Evolutionary conservation across 2,329 filamentous ascomycete species (phyloP).

Genomic region (Colletotrichum camelliae): DNA sequence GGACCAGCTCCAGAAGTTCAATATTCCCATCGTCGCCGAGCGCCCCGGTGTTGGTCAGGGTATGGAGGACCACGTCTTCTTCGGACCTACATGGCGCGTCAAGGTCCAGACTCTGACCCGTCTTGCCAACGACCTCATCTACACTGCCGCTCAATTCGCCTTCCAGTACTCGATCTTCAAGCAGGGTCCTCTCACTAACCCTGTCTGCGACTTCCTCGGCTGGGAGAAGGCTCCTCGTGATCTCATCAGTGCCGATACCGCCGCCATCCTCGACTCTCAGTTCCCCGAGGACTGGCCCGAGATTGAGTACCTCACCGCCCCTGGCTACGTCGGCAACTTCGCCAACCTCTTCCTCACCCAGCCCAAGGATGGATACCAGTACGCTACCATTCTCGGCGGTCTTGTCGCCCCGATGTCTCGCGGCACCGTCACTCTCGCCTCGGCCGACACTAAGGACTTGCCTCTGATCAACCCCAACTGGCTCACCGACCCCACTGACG

Average conservation of each 20-base stretch:
- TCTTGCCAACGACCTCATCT: slow-evolving; percentile 10
- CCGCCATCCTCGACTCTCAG: not conserved
- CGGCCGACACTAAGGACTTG: slow-evolving; percentile 34
- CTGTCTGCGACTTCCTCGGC: slow-evolving; percentile 25
- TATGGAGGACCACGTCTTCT: slow-evolving; percentile 78
- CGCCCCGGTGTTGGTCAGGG: slow-evolving; percentile 78
- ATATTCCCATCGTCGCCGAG: slow-evolving; percentile 51
- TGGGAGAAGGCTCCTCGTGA: slow-evolving; percentile 25
- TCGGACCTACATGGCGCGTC: slow-evolving; percentile 18
- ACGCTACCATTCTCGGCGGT: slow-evolving; percentile 27
- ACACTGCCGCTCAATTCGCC: not conserved
- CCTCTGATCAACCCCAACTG: slow-evolving; percentile 54
- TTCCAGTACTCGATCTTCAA: not conserved
- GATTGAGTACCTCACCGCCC: slow-evolving; percentile 14
- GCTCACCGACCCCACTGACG: slow-evolving; percentile 46
- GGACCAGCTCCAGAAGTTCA: slow-evolving; percentile 39
- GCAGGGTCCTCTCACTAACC: slow-evolving; percentile 25
- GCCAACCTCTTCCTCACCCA: slow-evolving; percentile 4
- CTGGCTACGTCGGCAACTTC: slow-evolving; percentile 24
- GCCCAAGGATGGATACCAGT: slow-evolving; percentile 18
- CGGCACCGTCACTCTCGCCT: slow-evolving; percentile 47
- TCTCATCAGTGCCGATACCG: slow-evolving; percentile 5
- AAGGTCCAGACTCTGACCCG: slow-evolving; percentile 23
- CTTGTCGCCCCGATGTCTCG: slow-evolving; percentile 46
- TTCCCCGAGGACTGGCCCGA: slow-evolving; percentile 16